These are phyloP conservation scores for Boletus vinaceobasis DNA, from an alignment of 768 basidiomycete species.

Conservation along the genomic window DNA sequence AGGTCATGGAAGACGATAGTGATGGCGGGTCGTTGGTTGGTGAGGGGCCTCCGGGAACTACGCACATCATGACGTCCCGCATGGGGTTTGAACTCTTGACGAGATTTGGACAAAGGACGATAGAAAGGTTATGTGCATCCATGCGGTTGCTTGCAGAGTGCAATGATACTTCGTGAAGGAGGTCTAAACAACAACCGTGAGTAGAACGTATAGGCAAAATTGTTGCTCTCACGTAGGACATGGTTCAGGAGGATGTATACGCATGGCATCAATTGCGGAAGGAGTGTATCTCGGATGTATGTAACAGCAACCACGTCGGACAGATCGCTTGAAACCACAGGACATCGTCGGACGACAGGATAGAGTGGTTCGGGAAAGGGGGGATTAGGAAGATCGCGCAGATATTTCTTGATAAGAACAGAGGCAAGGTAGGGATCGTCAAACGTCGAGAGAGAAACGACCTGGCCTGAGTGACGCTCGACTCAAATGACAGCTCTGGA, in stretches of 20 bases:
- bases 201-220: neutral
- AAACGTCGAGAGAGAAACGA: constrained; percentile 74
- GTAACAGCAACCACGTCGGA: constrained; percentile 54
- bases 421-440: constrained; percentile 78
- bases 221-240: constrained; percentile 51
- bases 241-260: constrained; percentile 70
- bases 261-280: constrained; percentile 68
- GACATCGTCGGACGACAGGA: constrained; percentile 64
- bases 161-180: constrained; percentile 76
- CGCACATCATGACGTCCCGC: constrained; percentile 73
- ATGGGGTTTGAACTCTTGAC: constrained; percentile 65
- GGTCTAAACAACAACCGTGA: constrained; percentile 42
- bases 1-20: constrained; percentile 12
- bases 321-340: constrained; percentile 47
- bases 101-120: constrained; percentile 79
- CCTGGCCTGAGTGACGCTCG: constrained; percentile 49
- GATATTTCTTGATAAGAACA: constrained; percentile 81
- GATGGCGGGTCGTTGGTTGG: constrained; percentile 30
- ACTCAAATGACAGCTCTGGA: neutral
- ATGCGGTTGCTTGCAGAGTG: constrained; percentile 67
- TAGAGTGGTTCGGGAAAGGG: constrained; percentile 74
- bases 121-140: constrained; percentile 79
- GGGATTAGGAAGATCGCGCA: constrained; percentile 76
- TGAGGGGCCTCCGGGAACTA: constrained; percentile 50
- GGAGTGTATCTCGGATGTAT: constrained; percentile 66